Base-by-base conservation (phyloP, 306 rosid genomes). In the Acacia confusa region DNA sequence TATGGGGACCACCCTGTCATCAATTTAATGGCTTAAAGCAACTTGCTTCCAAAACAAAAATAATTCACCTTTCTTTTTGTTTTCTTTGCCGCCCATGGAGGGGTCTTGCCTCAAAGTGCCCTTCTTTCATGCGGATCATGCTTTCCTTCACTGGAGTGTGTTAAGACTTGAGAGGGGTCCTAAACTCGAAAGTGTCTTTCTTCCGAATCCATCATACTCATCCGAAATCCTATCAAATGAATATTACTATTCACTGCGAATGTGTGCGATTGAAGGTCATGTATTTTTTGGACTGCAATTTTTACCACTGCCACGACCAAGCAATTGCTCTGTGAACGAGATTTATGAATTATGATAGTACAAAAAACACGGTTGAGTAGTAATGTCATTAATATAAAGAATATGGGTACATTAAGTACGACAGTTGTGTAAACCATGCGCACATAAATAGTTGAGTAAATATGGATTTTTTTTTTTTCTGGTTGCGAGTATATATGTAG, bases 1-100 rank as follows among this genome's bases (percentile, higher is more conserved):
- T 13, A 63, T 70, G 76, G 85, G 84, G 86, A 71, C 87, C 87
- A 81, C 83, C 1, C 61, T 24, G 83, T 75, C 85, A 80, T 80
- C 85, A 24, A 72, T 72, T 83, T 25, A 25, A 80, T 60, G 48
- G 55, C 69, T 65, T 64, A 69, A 74, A 70, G 38, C 55, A 50
- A 27, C 72, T 47, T 7, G 67, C 60, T 65, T 47, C 11, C 1
- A n/a, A 44, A 44, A 34, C 44, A 43, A 45, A 20, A 27, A 27
- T n/a, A 12, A 2, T 2, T 24, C 17, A 24, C 13, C 8, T 60
- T 60, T 63, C 12, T 2, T 60, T 60, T 63, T 63, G 10, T 14
- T 38, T n/a, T 4, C 72, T 69, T 15, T 57, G 64, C 30, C 30
- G 64, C 14, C 64, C 30, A 57, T 57, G 1, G 15, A 22, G 4